Evolutionary conservation across 164 flowering plant species (phyloP).

Genomic region (Annona cherimola): DNA sequence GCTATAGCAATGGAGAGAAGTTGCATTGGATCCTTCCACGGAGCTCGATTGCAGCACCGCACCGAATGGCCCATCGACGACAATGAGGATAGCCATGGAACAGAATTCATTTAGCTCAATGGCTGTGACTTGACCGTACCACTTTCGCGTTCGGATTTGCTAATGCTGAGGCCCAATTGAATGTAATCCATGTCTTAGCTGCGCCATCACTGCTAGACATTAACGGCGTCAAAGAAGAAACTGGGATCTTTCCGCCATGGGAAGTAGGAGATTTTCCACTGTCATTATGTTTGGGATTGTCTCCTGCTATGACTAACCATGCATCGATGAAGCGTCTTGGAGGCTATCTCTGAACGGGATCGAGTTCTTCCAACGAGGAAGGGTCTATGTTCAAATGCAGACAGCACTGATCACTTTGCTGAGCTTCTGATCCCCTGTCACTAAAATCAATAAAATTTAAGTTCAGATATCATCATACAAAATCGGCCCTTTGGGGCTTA

Average conservation of each 20-base stretch:
- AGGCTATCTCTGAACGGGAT: constrained; percentile 13
- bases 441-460: constrained; percentile 20
- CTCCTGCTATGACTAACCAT: constrained; percentile 40
- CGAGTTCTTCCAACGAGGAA: constrained; percentile 5
- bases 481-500: constrained; percentile 5
- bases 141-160: constrained; percentile 17
- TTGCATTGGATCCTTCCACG: constrained; percentile 9
- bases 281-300: constrained; percentile 7
- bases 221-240: constrained; percentile 49
- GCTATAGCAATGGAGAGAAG: constrained; percentile 20
- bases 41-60: constrained; percentile 59
- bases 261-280: constrained; percentile 11
- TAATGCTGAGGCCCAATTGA: constrained; percentile 24
- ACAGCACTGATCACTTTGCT: constrained; percentile 20
- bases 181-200: constrained; percentile 18
- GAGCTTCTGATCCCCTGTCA: constrained; percentile 5
- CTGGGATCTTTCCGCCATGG: constrained; percentile 22
- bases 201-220: constrained; percentile 34
- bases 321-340: constrained; percentile 61
- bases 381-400: constrained; percentile 24
- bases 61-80: constrained; percentile 74
- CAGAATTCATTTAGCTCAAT: constrained; percentile 39
- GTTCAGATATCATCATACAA: constrained; percentile 23
- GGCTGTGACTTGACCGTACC: constrained; percentile 18
- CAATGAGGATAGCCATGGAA: constrained; percentile 41